Evolutionary conservation across 2,329 filamentous ascomycete species (phyloP).

Genomic region (Pseudogymnoascus sp.): DNA sequence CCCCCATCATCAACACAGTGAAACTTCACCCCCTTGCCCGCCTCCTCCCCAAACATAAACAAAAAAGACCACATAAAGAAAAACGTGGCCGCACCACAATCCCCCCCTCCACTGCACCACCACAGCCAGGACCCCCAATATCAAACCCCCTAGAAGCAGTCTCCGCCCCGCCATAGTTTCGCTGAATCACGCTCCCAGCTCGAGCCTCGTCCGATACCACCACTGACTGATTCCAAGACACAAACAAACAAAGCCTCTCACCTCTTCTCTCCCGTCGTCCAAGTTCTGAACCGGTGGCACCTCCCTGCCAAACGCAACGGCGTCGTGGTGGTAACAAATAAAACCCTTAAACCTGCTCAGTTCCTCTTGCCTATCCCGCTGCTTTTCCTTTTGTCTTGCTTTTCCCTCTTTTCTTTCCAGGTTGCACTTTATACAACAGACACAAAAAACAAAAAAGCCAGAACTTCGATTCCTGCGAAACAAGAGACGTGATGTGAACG

Average conservation of each 20-base stretch:
- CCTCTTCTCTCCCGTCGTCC: neutral
- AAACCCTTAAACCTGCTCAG: no score
- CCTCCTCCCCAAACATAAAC: neutral
- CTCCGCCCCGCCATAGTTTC: neutral
- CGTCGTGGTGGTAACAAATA: neutral
- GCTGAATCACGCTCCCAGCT: neutral
- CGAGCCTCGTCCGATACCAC: slow-evolving; percentile 10
- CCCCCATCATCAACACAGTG: neutral
- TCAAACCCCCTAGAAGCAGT: neutral
- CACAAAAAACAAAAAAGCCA: neutral
- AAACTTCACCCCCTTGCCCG: neutral
- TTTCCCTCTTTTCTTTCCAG: neutral
- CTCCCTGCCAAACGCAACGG: neutral
- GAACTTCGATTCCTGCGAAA: neutral
- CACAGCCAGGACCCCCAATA: neutral
- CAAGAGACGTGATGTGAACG: neutral
- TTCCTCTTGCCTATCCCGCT: neutral
- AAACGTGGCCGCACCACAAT: neutral
- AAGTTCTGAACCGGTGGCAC: neutral
- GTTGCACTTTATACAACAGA: neutral
- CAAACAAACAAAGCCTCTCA: slow-evolving; percentile 11
- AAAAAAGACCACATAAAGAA: neutral
- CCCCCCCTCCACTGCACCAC: neutral
- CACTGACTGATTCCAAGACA: slow-evolving; percentile 13
- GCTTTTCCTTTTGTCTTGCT: neutral